These are phyloP conservation scores for Phaeomoniella chlamydospora DNA, from an alignment of 2,329 filamentous ascomycete genomes.

Conservation along the genomic window DNA sequence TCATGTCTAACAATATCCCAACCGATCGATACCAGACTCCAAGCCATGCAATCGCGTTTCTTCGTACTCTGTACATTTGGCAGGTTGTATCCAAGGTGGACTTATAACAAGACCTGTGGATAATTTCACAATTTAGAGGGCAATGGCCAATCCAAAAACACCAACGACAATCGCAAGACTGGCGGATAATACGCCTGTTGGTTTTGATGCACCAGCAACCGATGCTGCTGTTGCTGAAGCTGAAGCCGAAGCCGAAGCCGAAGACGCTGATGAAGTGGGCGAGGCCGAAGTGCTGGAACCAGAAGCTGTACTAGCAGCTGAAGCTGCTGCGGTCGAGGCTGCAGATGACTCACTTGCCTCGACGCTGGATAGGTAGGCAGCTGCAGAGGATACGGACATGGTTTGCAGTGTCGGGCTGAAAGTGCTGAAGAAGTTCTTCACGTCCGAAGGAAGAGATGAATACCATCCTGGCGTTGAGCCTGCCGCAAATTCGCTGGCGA, in stretches of 20 bases:
- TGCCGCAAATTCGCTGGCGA: background rate
- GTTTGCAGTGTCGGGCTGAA: conserved; percentile 27
- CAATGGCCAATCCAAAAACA: background rate
- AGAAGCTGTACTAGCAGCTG: background rate
- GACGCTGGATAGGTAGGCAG: background rate
- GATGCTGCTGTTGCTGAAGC: background rate
- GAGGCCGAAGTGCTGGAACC: no score
- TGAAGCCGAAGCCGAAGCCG: conserved; percentile 28
- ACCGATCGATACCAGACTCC: no score
- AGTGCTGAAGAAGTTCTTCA: conserved; percentile 1
- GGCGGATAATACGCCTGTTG: background rate
- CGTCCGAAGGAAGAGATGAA: background rate
- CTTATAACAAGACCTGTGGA: no score
- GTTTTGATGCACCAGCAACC: background rate
- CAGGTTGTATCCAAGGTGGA: no score
- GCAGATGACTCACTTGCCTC: background rate
- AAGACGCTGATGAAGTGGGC: no score
- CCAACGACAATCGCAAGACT: background rate
- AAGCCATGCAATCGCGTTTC: no score
- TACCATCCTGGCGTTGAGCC: conserved; percentile 1
- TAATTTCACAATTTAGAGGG: background rate
- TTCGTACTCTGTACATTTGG: no score
- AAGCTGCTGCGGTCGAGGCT: background rate
- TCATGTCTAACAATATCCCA: no score
- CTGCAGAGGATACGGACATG: conserved; percentile 29